Percentiles rank a stretch among this genome's conserved stretches.
Conservation (phyloP, 2,329 filamentous ascomycete species). For the Cladosporium sp. region DNA sequence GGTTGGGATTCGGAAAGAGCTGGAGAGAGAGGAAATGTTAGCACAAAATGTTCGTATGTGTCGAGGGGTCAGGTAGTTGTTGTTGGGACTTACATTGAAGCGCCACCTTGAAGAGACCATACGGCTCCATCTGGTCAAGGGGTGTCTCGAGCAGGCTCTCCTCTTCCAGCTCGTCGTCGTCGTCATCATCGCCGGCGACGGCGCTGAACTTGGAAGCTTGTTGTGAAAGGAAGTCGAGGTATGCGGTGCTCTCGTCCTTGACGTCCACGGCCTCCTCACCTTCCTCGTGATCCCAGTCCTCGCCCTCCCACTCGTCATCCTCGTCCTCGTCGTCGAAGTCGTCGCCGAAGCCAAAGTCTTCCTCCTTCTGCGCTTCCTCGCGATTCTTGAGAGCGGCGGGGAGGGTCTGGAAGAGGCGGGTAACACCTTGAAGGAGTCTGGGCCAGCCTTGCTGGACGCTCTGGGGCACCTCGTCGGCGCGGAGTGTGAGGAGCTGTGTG, state of each 20-base stretch:
- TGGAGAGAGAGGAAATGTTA: slow-evolving; percentile 42
- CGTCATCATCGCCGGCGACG: slow-evolving; percentile 57
- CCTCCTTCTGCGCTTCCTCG: slow-evolving; percentile 79
- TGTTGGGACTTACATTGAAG: slow-evolving; percentile 68
- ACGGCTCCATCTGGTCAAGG: slow-evolving; percentile 91
- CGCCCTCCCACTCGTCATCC: slow-evolving; percentile 73
- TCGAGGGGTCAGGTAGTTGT: neutral
- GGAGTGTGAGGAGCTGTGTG: slow-evolving; percentile 74
- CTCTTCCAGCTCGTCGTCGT: slow-evolving; percentile 86
- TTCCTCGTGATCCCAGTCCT: slow-evolving; percentile 63
- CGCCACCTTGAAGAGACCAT: slow-evolving; percentile 78
- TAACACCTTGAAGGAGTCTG: slow-evolving; percentile 80
- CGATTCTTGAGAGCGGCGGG: slow-evolving; percentile 85
- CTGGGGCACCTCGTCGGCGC: slow-evolving; percentile 75
- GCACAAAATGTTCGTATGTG: too few relatives aligned
- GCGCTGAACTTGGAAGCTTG: slow-evolving; percentile 55
- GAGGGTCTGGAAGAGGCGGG: slow-evolving; percentile 85
- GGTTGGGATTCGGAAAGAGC: slow-evolving; percentile 88
- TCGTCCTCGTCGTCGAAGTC: slow-evolving; percentile 70
- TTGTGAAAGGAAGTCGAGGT: slow-evolving; percentile 91
- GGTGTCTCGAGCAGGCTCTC: slow-evolving; percentile 89
- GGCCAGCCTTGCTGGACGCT: slow-evolving; percentile 96
- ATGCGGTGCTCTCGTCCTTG: slow-evolving; percentile 88
- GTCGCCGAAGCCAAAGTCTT: slow-evolving; percentile 74
- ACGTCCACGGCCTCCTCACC: slow-evolving; percentile 62